phyloP scores from a whole-genome alignment of 2,329 filamentous ascomycete species.

The Ophiocordyceps camponoti-floridani region DNA sequence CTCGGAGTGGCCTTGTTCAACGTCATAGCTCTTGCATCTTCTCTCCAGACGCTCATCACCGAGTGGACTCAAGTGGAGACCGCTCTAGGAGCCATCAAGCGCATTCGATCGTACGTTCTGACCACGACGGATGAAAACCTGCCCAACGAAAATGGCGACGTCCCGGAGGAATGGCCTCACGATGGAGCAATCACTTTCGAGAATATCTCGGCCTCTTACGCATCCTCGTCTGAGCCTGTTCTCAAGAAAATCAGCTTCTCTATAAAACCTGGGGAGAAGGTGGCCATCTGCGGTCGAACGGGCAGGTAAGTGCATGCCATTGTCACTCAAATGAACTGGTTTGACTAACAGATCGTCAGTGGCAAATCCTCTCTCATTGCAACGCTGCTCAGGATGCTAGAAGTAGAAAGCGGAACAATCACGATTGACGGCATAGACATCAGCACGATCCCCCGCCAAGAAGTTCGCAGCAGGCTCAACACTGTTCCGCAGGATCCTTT shows the following conservation, averaged over 20 bases:
- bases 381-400: constrained; percentile 27
- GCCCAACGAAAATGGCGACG: constrained; percentile 4
- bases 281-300: constrained; percentile 25
- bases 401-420: constrained; percentile 21
- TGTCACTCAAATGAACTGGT: not conserved
- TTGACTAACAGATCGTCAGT: constrained; percentile 3
- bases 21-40: constrained; percentile 12
- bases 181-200: constrained; percentile 9
- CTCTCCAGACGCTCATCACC: constrained; percentile 13
- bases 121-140: constrained; percentile 8
- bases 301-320: constrained; percentile 10
- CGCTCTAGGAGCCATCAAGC: constrained; percentile 9
- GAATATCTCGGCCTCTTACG: constrained; percentile 13
- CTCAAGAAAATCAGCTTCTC: constrained; percentile 12
- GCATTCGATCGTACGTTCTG: constrained; percentile 9
- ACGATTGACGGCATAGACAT: constrained; percentile 24
- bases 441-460: constrained; percentile 6
- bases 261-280: constrained; percentile 15
- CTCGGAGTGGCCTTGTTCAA: constrained; percentile 11
- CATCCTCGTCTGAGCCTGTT: constrained; percentile 5
- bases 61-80: constrained; percentile 14
- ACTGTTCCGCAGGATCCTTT: constrained; percentile 33
- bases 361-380: constrained; percentile 19
- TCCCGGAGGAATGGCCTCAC: constrained; percentile 9
- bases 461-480: constrained; percentile 15